Percentiles rank a stretch among this genome's conserved stretches.
phyloP scores from a whole-genome alignment of 352 stramenopile species.

The Globisporangium irregulare region DNA sequence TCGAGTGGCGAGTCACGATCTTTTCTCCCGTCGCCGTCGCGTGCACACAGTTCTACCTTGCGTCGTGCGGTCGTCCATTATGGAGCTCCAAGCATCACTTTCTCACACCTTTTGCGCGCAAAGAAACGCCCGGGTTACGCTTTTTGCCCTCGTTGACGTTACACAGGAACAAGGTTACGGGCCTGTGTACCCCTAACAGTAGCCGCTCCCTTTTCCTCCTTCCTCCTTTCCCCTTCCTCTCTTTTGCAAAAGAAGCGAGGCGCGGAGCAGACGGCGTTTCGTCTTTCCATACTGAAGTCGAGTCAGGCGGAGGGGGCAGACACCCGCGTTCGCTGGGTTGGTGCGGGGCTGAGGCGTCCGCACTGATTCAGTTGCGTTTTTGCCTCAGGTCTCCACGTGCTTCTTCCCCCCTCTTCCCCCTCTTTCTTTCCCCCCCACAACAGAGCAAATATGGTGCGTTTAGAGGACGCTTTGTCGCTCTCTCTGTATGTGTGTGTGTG shows the following conservation, averaged over 20 bases:
- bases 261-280: background rate
- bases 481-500: background rate
- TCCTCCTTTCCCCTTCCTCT: background rate
- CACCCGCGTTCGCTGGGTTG: background rate
- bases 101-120: background rate
- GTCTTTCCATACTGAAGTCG: conserved; percentile 19
- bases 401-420: conserved; percentile 9
- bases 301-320: conserved; percentile 15
- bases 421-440: conserved; percentile 1
- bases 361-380: conserved; percentile 28
- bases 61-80: conserved; percentile 5
- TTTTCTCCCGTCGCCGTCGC: background rate
- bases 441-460: conserved; percentile 22
- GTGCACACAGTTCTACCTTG: background rate
- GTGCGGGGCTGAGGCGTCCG: background rate
- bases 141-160: background rate
- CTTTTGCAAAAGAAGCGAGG: background rate
- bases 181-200: background rate
- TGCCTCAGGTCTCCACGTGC: conserved; percentile 20
- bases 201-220: background rate
- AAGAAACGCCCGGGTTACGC: conserved; percentile 7
- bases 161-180: background rate
- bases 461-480: background rate
- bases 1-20: background rate
- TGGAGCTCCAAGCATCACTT: conserved; percentile 5